Base-by-base conservation (phyloP, 78 protist genomes). In the Mantamonas sphyraenae region DNA sequence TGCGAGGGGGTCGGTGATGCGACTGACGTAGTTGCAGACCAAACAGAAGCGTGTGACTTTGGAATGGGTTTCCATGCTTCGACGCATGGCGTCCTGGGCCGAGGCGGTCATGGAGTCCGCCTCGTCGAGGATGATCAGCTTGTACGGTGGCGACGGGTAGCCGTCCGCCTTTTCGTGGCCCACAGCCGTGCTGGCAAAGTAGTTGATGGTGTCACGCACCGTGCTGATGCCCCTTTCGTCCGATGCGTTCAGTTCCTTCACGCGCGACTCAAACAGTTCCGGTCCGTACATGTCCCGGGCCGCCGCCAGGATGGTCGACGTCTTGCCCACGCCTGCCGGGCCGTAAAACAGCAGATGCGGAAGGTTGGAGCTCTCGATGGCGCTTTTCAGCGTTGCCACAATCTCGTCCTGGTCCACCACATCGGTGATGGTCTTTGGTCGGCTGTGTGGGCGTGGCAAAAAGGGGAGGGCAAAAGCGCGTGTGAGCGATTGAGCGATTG, bases 251-350 rank as follows among this genome's bases (percentile, higher is more conserved):
- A 97, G 81, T 67, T 95, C 98, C 39, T 83, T 60, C 42, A 95
- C 97, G 38, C 98, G 74, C 42, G 74, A 35, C 30, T 70, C 43
- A 20, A 60, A 73, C 57, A 85, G 61, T 31, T 86, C 76, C n/a
- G 93, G 90, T 17, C 76, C 30, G 57, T 53, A 95, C n/a, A 96
- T 73, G n/a, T 91, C 80, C 17, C 75, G 74, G 22, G 93, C 91
- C 2, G 86, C 31, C 17, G 98, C 97, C 0, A 89, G 90, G 37
- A 96, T 89, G 22, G 94, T 68, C 33, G 96, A 83, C 10, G 99
- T 96, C 68, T 96, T 96, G 1, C 99, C 99, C 24, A 97, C 93
- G 28, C 99, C 99, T 8, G 99, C 97, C 14, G 99, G 98, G 2
- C 99, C 99, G 77, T 94, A 96, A 76, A 97, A 93, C 26, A 95